A percentile compares a stretch with the other conserved stretches of the same genome.
These are phyloP conservation scores for Chlorella sp. DNA, from an alignment of 139 green algal genomes.

Conservation along the genomic window DNA sequence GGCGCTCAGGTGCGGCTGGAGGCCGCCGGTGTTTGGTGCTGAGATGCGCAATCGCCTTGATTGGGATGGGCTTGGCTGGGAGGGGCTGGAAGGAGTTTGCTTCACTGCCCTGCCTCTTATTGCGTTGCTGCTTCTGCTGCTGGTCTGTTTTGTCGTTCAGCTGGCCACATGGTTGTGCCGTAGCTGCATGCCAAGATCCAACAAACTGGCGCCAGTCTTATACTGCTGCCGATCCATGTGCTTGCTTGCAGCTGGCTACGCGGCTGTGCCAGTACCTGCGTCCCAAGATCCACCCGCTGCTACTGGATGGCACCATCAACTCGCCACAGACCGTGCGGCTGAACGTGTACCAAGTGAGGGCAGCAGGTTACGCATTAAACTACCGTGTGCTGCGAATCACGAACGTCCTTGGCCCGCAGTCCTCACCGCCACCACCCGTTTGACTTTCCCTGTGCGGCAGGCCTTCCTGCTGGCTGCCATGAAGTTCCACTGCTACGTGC, in stretches of 20 bases:
- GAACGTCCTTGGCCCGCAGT: too few relatives aligned
- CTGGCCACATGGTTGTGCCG: constrained; percentile 69
- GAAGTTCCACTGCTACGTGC: constrained; percentile 83
- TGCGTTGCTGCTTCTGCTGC: not conserved
- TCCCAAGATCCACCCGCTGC: constrained; percentile 85
- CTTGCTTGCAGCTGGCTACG: constrained; percentile 45
- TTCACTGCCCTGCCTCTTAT: not conserved
- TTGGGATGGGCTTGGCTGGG: not conserved
- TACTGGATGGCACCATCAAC: constrained; percentile 89
- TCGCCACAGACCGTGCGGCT: constrained; percentile 66
- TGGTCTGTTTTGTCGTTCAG: too few relatives aligned
- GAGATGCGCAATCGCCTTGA: too few relatives aligned
- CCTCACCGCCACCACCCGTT: too few relatives aligned
- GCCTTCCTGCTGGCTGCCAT: constrained; percentile 81
- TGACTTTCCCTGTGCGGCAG: constrained; percentile 40
- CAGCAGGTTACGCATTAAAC: too few relatives aligned
- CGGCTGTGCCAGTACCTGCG: constrained; percentile 84
- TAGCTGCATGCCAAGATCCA: not conserved
- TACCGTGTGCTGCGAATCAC: too few relatives aligned
- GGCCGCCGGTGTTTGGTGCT: too few relatives aligned
- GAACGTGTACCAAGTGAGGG: constrained; percentile 87
- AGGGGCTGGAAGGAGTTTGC: too few relatives aligned
- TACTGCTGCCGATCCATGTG: not conserved
- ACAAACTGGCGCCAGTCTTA: not conserved
- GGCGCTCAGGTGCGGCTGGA: constrained; percentile 28